Conservation (phyloP, 768 basidiomycete genomes). For the Suillus occidentalis region DNA sequence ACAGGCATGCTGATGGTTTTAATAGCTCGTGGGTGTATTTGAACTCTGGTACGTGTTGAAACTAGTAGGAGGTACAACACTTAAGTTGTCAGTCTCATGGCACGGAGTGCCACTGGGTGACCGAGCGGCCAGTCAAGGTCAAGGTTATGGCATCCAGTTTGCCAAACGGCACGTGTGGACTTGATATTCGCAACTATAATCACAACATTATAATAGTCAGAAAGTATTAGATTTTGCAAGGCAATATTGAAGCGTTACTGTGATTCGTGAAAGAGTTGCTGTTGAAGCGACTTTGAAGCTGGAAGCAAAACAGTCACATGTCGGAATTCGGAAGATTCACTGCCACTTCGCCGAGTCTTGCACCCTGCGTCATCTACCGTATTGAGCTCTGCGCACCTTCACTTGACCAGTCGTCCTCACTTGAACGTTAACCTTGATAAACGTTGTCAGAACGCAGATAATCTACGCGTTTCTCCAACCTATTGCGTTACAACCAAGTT, state of each 20-base stretch:
- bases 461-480: background rate
- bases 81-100: background rate
- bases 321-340: background rate
- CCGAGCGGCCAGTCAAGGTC: too few species aligned
- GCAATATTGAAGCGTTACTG: background rate
- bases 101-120: background rate
- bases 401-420: background rate
- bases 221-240: background rate
- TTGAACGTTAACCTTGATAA: background rate
- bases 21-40: background rate
- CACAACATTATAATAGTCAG: background rate
- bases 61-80: background rate
- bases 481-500: background rate
- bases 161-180: background rate
- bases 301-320: background rate
- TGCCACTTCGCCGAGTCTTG: background rate
- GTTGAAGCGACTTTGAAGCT: too few species aligned
- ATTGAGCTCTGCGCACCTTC: background rate
- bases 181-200: background rate
- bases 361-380: background rate
- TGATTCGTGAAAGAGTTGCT: too few species aligned
- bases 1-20: background rate
- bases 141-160: background rate
- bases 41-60: background rate
- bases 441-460: background rate